Evolutionary conservation across 2,329 filamentous ascomycete genomes (phyloP).

Genomic region (Ophiostoma australiae): DNA sequence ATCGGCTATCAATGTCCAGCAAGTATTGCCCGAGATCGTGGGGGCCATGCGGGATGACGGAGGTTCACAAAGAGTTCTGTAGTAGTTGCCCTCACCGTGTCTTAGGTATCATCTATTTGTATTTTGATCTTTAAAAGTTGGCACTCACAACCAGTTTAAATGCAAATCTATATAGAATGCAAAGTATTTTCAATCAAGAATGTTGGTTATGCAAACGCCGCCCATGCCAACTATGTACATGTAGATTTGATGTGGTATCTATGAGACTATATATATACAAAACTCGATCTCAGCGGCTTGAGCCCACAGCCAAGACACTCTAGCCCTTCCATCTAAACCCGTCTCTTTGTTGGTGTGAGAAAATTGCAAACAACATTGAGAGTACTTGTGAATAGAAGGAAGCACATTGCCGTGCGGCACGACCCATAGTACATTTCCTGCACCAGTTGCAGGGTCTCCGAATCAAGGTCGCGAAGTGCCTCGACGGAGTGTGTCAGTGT

Average conservation of each 20-base stretch:
- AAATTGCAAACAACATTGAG: conserved; percentile 20
- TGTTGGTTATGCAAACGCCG: background rate
- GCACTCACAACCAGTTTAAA: too few species aligned
- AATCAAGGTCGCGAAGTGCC: conserved; percentile 18
- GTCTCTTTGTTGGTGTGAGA: conserved; percentile 1
- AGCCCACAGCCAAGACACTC: background rate
- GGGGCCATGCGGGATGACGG: background rate
- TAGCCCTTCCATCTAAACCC: background rate
- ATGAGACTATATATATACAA: background rate
- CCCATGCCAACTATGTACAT: conserved; percentile 1
- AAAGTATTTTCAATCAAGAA: background rate
- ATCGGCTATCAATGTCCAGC: background rate
- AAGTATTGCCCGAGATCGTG: background rate
- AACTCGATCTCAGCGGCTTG: too few species aligned
- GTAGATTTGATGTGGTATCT: background rate
- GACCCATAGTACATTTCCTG: conserved; percentile 23
- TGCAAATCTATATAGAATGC: background rate
- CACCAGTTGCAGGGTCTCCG: conserved; percentile 16
- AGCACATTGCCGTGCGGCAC: conserved; percentile 23
- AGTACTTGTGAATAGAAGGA: conserved; percentile 17
- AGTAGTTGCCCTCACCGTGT: background rate
- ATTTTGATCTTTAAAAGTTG: too few species aligned
- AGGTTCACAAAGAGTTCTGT: background rate
- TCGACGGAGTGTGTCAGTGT: conserved; percentile 23
- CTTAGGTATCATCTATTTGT: too few species aligned